These are phyloP conservation scores for Candida piceae DNA, from an alignment of 805 yeast genomes.

Conservation along the genomic window DNA sequence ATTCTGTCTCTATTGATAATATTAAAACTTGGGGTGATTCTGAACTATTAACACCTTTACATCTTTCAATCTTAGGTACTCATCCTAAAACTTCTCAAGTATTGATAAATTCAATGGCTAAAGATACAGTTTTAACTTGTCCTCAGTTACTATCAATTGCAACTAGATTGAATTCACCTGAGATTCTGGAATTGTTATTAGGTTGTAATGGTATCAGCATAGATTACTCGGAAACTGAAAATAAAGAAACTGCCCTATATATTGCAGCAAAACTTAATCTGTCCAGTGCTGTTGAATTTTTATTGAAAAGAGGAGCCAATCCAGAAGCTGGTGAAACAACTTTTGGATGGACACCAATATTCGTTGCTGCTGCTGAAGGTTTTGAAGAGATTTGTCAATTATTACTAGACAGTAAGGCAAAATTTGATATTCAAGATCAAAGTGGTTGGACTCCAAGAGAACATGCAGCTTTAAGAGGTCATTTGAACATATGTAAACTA, in stretches of 20 bases:
- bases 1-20: constrained; percentile 50
- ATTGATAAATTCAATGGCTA: constrained; percentile 43
- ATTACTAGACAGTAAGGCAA: constrained; percentile 51
- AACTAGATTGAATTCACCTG: constrained; percentile 57
- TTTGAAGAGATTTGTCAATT: constrained; percentile 48
- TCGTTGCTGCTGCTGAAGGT: constrained; percentile 88
- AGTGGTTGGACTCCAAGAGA: constrained; percentile 99
- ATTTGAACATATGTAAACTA: constrained; percentile 60
- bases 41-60: constrained; percentile 77
- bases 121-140: constrained; percentile 37
- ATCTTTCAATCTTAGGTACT: constrained; percentile 73
- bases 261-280: constrained; percentile 67
- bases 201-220: constrained; percentile 56
- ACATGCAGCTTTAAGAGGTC: constrained; percentile 90
- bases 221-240: constrained; percentile 53
- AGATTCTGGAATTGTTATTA: constrained; percentile 50
- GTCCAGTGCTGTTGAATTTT: constrained; percentile 44
- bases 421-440: constrained; percentile 56
- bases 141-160: constrained; percentile 63
- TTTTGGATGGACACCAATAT: constrained; percentile 94
- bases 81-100: constrained; percentile 73
- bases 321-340: constrained; percentile 70
- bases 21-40: constrained; percentile 64
- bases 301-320: constrained; percentile 59
- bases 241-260: constrained; percentile 78